Percentiles rank a stretch among this genome's conserved stretches.
phyloP scores from a whole-genome alignment of 2,329 filamentous ascomycete species.

The Aphanoascus verrucosus region DNA sequence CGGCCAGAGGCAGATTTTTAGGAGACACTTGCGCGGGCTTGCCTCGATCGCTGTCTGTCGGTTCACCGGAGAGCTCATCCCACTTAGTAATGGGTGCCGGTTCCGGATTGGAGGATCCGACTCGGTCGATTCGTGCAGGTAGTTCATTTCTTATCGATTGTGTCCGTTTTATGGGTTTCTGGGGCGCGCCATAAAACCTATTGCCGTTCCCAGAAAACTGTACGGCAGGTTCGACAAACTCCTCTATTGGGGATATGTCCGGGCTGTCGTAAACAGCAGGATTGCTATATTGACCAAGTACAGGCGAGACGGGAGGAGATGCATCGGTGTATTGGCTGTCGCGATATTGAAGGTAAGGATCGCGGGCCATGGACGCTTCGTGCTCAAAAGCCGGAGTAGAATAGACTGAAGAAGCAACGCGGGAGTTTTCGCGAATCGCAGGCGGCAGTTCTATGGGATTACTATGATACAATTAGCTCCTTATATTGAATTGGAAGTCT shows the following conservation, averaged over 20 bases:
- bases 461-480: not conserved
- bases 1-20: conserved; percentile 26
- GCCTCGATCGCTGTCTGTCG: conserved; percentile 47
- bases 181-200: conserved; percentile 21
- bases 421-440: conserved; percentile 1
- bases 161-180: not conserved
- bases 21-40: conserved; percentile 49
- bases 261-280: conserved; percentile 18
- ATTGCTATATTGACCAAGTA: conserved; percentile 18
- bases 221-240: conserved; percentile 16
- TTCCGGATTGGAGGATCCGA: conserved; percentile 5
- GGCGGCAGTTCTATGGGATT: not conserved
- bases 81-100: conserved; percentile 32
- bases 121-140: conserved; percentile 5
- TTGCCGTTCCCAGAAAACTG: conserved; percentile 17
- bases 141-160: not conserved
- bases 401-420: conserved; percentile 12
- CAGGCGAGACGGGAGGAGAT: conserved; percentile 39
- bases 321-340: conserved; percentile 28
- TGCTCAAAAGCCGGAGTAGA: not conserved
- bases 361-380: not conserved
- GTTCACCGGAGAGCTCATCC: conserved; percentile 58
- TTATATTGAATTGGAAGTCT: not conserved
- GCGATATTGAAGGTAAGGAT: conserved; percentile 10
- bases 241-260: conserved; percentile 36